Evolutionary conservation across 495 filamentous ascomycete genomes (phyloP).

Genomic region (Tuber melanosporum): DNA sequence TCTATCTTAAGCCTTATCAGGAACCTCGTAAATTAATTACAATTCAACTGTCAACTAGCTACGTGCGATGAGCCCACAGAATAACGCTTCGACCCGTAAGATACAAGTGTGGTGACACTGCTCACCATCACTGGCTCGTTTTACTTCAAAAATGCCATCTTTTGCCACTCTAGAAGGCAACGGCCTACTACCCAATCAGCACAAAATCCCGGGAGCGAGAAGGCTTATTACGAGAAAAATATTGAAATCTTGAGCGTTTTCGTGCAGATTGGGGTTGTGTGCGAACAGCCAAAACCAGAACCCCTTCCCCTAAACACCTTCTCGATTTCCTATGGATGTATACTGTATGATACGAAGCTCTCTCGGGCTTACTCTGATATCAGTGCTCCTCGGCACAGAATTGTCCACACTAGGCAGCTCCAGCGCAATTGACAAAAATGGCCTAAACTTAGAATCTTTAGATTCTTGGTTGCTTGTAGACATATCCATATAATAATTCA

Average conservation of each 20-base stretch:
- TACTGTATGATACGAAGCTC: not conserved
- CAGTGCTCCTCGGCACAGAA: not conserved
- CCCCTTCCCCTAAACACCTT: not conserved
- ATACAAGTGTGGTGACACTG: not conserved
- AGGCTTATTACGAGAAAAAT: not conserved
- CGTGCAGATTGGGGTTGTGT: not conserved
- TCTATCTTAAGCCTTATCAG: not conserved
- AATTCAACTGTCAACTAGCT: not conserved
- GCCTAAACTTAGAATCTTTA: not conserved
- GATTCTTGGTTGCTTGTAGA: too few relatives aligned
- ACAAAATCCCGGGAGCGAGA: not conserved
- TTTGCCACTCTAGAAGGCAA: not conserved
- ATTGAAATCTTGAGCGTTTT: not conserved
- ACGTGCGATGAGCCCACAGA: not conserved
- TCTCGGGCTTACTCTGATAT: not conserved
- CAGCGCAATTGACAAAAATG: not conserved
- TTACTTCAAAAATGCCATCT: not conserved
- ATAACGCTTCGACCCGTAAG: not conserved
- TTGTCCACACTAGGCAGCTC: not conserved
- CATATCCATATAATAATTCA: too few relatives aligned
- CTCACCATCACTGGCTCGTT: not conserved
- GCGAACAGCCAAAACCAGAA: not conserved
- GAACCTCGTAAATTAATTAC: not conserved
- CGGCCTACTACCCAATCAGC: not conserved
- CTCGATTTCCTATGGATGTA: not conserved